A percentile compares a stretch with the other conserved stretches of the same genome.
Evolutionary conservation across 352 stramenopile genomes (phyloP).

Genomic region (Globisporangium okanoganense): DNA sequence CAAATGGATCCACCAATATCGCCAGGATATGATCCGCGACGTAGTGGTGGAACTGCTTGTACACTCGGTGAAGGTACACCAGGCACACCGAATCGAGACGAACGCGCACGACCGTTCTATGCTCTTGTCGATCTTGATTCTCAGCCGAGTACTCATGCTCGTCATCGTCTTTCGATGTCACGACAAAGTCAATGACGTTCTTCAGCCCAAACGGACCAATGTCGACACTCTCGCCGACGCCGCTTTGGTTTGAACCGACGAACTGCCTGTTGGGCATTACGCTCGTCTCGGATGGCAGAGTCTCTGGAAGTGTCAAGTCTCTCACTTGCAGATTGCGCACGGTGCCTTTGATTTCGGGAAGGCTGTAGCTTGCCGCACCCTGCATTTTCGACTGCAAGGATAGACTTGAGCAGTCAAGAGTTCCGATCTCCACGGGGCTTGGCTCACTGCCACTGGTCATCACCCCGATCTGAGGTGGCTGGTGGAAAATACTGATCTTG

Average conservation of each 20-base stretch:
- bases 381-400: constrained; percentile 13
- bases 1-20: constrained; percentile 25
- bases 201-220: constrained; percentile 47
- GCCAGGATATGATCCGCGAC: constrained; percentile 49
- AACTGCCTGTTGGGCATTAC: constrained; percentile 62
- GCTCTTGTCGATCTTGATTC: constrained; percentile 9
- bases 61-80: constrained; percentile 82
- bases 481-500: constrained; percentile 38
- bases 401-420: constrained; percentile 17
- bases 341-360: constrained; percentile 50
- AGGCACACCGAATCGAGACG: constrained; percentile 78
- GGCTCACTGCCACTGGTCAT: background rate
- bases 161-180: constrained; percentile 12
- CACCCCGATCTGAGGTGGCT: constrained; percentile 19
- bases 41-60: constrained; percentile 85
- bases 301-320: constrained; percentile 51
- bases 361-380: background rate
- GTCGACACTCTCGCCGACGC: constrained; percentile 31
- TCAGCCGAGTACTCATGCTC: constrained; percentile 7
- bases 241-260: constrained; percentile 61
- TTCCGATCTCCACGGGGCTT: constrained; percentile 14
- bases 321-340: constrained; percentile 68
- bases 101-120: constrained; percentile 31
- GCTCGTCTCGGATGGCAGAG: constrained; percentile 22
- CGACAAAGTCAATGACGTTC: constrained; percentile 68